Percentiles rank a stretch among this genome's conserved stretches.
Conservation (phyloP, 495 filamentous ascomycete species). For the Aspergillus campestris region DNA sequence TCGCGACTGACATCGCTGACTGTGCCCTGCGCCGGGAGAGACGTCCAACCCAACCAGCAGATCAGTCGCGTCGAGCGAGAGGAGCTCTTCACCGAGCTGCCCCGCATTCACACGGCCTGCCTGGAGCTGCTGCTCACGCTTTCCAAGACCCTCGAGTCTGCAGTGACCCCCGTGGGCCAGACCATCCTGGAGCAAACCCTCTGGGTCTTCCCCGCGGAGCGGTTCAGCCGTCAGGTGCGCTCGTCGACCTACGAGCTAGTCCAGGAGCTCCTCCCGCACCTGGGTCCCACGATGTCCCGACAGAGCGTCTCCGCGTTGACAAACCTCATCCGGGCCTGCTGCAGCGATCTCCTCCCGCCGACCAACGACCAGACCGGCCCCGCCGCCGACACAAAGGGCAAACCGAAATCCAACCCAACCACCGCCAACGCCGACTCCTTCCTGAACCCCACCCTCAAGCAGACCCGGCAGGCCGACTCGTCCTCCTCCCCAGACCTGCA, state of each 20-base stretch:
- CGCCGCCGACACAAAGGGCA: constrained; percentile 23
- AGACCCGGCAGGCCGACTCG: constrained; percentile 11
- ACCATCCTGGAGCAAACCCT: constrained; percentile 57
- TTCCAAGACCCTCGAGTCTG: constrained; percentile 43
- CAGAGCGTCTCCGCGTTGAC: constrained; percentile 49
- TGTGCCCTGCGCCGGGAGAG: constrained; percentile 38
- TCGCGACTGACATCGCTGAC: constrained; percentile 60
- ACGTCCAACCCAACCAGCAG: constrained; percentile 50
- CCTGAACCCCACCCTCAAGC: constrained; percentile 31
- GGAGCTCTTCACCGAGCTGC: constrained; percentile 59
- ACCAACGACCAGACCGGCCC: constrained; percentile 24
- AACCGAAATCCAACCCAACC: constrained; percentile 26
- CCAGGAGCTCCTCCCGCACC: constrained; percentile 45
- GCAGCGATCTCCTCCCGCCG: constrained; percentile 52
- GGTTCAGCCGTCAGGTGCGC: constrained; percentile 47
- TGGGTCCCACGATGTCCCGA: constrained; percentile 57
- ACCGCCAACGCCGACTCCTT: constrained; percentile 49
- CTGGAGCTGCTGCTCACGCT: constrained; percentile 49
- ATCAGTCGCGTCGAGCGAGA: constrained; percentile 73
- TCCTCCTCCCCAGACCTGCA: constrained; percentile 22
- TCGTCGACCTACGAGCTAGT: constrained; percentile 50
- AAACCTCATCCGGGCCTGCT: constrained; percentile 50
- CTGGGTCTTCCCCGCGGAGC: constrained; percentile 60
- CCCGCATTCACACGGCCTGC: constrained; percentile 61
- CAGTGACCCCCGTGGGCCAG: constrained; percentile 44